Conservation (phyloP, 1,284 basidiomycete species). For the Papiliotrema terrestris region DNA sequence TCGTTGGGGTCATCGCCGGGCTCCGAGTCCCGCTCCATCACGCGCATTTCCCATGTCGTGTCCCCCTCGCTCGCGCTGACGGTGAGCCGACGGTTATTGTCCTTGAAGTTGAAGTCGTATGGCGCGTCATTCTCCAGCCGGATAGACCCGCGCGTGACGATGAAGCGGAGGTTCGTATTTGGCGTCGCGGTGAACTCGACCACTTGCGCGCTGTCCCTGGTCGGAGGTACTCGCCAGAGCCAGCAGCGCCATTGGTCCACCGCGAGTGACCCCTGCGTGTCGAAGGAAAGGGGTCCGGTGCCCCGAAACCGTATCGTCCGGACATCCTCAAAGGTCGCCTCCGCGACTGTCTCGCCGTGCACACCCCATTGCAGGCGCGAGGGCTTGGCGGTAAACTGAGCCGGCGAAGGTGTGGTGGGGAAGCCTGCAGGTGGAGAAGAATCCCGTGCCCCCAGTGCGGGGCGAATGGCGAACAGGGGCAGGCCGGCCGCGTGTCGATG, state of each 20-base stretch:
- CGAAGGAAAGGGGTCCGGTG: neutral
- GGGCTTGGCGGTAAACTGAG: neutral
- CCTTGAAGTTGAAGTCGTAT: conserved; percentile 3
- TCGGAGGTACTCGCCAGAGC: conserved; percentile 1
- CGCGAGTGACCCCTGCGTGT: neutral
- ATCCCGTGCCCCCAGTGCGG: neutral
- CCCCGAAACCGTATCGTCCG: neutral
- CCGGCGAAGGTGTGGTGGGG: neutral
- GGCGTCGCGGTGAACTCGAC: conserved; percentile 1
- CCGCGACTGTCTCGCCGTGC: neutral
- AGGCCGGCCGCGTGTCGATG: conserved; percentile 1
- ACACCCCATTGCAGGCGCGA: neutral
- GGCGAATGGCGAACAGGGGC: conserved; percentile 2
- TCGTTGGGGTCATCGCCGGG: neutral
- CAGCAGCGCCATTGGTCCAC: conserved; percentile 5
- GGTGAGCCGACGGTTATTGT: neutral
- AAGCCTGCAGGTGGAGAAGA: neutral
- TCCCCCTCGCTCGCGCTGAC: neutral
- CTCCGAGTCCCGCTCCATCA: conserved; percentile 3
- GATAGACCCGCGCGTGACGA: neutral
- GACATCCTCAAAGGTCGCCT: neutral
- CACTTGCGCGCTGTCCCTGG: neutral
- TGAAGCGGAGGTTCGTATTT: conserved; percentile 1
- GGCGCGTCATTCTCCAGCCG: conserved; percentile 1
- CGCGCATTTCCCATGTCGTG: conserved; percentile 1